phyloP scores from a whole-genome alignment of 768 basidiomycete genomes.

The Guyanaporus albipodus region DNA sequence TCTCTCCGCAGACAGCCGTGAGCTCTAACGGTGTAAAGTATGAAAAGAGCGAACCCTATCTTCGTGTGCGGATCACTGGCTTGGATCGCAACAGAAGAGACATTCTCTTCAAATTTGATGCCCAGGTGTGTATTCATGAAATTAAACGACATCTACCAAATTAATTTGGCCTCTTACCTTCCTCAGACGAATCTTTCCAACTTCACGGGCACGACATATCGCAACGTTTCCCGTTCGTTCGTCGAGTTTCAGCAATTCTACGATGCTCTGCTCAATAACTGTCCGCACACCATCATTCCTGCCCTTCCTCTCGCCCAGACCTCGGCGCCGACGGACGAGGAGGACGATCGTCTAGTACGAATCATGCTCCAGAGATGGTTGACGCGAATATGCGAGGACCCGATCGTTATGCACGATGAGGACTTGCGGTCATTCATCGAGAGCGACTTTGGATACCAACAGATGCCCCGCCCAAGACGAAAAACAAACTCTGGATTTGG shows the following conservation, averaged over 20 bases:
- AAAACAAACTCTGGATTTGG: constrained; percentile 74
- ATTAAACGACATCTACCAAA: background rate
- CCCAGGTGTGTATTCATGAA: constrained; percentile 58
- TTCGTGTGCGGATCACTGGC: constrained; percentile 85
- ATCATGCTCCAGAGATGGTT: constrained; percentile 96
- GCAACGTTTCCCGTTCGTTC: constrained; percentile 94
- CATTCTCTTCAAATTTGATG: constrained; percentile 90
- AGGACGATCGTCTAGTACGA: constrained; percentile 93
- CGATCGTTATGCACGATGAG: constrained; percentile 83
- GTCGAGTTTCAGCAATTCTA: constrained; percentile 93
- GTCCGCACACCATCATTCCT: constrained; percentile 94
- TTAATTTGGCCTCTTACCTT: background rate
- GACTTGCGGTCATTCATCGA: constrained; percentile 94
- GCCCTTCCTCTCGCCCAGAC: constrained; percentile 96
- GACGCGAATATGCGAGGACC: constrained; percentile 87
- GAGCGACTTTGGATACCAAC: constrained; percentile 95
- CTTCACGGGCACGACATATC: constrained; percentile 83
- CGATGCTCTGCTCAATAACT: constrained; percentile 82
- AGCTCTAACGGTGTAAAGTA: constrained; percentile 66
- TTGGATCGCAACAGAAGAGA: constrained; percentile 95
- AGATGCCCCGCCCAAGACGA: constrained; percentile 68
- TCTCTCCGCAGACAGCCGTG: constrained; percentile 66
- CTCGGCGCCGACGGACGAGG: constrained; percentile 95
- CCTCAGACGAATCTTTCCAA: constrained; percentile 88
- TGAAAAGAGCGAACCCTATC: constrained; percentile 78